phyloP scores from a whole-genome alignment of 805 yeast species.

The Monosporozyma unispora region DNA sequence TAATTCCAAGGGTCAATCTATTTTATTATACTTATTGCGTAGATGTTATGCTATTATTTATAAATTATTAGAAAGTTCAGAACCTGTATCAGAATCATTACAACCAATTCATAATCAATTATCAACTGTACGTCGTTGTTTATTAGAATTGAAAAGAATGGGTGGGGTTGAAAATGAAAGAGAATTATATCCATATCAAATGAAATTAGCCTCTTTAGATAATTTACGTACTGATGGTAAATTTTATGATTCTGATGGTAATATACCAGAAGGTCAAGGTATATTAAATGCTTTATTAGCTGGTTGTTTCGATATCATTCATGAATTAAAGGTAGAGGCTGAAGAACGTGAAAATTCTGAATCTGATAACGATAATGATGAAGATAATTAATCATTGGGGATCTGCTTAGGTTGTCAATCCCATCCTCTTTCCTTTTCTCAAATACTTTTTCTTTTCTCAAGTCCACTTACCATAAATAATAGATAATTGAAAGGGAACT shows the following conservation, averaged over 20 bases:
- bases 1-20: slow-evolving; percentile 47
- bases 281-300: slow-evolving; percentile 83
- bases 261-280: slow-evolving; percentile 97
- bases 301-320: slow-evolving; percentile 88
- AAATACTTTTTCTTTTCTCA: not conserved
- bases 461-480: not conserved
- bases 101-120: slow-evolving; percentile 92
- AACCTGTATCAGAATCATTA: slow-evolving; percentile 90
- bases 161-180: slow-evolving; percentile 84
- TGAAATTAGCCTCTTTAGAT: slow-evolving; percentile 86
- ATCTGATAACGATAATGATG: slow-evolving; percentile 13
- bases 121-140: slow-evolving; percentile 81
- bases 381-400: slow-evolving; percentile 14
- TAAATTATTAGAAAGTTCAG: slow-evolving; percentile 80
- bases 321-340: slow-evolving; percentile 80
- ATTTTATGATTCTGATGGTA: slow-evolving; percentile 68
- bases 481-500: not conserved
- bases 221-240: slow-evolving; percentile 84
- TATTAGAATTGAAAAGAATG: slow-evolving; percentile 81
- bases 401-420: slow-evolving; percentile 3
- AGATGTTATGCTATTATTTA: slow-evolving; percentile 87
- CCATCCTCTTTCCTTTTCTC: not conserved
- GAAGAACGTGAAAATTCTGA: slow-evolving; percentile 46
- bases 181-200: slow-evolving; percentile 91
- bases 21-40: slow-evolving; percentile 68